These are phyloP conservation scores for Infundibulicybe gibba DNA, from an alignment of 768 basidiomycete genomes.

Conservation along the genomic window DNA sequence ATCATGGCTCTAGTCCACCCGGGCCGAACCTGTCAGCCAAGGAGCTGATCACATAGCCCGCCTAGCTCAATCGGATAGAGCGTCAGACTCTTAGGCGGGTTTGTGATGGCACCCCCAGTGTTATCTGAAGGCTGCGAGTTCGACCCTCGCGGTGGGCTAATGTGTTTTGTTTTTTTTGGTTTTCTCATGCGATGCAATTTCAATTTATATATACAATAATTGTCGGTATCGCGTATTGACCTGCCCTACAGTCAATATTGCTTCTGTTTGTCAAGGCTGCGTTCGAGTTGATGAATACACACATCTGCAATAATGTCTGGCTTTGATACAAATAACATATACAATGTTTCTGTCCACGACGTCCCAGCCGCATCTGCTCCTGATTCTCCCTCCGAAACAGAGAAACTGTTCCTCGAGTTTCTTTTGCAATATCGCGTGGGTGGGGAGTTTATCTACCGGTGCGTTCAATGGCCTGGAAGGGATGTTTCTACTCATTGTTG, in stretches of 20 bases:
- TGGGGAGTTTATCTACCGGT: constrained; percentile 92
- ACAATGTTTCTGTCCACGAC: constrained; percentile 77
- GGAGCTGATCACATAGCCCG: constrained; percentile 26
- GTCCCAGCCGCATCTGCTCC: constrained; percentile 48
- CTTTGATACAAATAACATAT: constrained; percentile 80
- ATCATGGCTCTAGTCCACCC: too few relatives aligned
- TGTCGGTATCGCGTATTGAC: constrained; percentile 21
- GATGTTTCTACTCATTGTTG: constrained; percentile 13
- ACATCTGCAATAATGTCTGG: constrained; percentile 85
- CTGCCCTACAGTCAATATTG: constrained; percentile 30
- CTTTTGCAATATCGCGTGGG: constrained; percentile 85
- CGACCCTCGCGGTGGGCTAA: constrained; percentile 85
- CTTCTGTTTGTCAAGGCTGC: constrained; percentile 8
- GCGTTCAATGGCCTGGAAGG: constrained; percentile 10
- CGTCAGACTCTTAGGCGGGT: constrained; percentile 40
- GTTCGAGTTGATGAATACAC: too few relatives aligned
- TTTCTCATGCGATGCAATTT: too few relatives aligned
- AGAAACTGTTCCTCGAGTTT: constrained; percentile 81
- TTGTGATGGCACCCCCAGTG: background rate
- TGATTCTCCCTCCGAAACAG: constrained; percentile 77
- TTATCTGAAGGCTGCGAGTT: constrained; percentile 83
- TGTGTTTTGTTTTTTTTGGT: background rate
- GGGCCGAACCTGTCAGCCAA: too few relatives aligned
- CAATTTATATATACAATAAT: too few relatives aligned
- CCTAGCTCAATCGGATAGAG: constrained; percentile 67